These are phyloP conservation scores for Solanum ossicruentum DNA, from an alignment of 257 asterid species.

Conservation along the genomic window DNA sequence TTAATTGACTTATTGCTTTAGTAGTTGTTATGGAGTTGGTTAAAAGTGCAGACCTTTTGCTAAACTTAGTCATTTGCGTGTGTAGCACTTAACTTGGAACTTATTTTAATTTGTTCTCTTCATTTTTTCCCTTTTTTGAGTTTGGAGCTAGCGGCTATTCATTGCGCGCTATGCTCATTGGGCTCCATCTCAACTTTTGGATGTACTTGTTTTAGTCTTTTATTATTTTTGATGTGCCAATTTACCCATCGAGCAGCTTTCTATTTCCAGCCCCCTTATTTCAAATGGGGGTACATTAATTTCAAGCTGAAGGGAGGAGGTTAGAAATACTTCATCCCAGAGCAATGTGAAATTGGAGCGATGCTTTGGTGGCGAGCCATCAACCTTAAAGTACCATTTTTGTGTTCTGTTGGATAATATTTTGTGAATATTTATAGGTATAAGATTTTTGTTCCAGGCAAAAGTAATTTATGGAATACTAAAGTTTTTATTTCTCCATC, in stretches of 20 bases:
- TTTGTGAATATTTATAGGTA: neutral
- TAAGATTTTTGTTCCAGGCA: neutral
- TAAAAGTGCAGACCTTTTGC: neutral
- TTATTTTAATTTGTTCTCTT: neutral
- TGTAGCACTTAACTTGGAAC: neutral
- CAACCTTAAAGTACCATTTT: neutral
- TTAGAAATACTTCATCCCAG: neutral
- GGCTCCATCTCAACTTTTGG: neutral
- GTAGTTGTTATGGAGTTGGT: neutral
- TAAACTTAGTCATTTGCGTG: neutral
- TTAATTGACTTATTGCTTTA: neutral
- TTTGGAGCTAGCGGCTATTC: neutral
- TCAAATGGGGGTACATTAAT: neutral
- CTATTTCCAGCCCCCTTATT: neutral
- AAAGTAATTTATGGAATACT: neutral
- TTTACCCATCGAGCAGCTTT: neutral
- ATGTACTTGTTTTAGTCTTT: neutral
- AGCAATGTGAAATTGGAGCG: neutral
- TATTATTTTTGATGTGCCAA: neutral
- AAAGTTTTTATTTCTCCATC: neutral
- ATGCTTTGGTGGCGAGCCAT: neutral
- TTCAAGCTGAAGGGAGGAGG: neutral
- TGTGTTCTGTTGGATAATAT: neutral
- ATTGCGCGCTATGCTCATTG: neutral
- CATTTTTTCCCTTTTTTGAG: neutral